A percentile compares a stretch with the other conserved stretches of the same genome.
These are phyloP conservation scores for Ilyonectria robusta DNA, from an alignment of 2,329 filamentous ascomycete genomes.

Conservation along the genomic window DNA sequence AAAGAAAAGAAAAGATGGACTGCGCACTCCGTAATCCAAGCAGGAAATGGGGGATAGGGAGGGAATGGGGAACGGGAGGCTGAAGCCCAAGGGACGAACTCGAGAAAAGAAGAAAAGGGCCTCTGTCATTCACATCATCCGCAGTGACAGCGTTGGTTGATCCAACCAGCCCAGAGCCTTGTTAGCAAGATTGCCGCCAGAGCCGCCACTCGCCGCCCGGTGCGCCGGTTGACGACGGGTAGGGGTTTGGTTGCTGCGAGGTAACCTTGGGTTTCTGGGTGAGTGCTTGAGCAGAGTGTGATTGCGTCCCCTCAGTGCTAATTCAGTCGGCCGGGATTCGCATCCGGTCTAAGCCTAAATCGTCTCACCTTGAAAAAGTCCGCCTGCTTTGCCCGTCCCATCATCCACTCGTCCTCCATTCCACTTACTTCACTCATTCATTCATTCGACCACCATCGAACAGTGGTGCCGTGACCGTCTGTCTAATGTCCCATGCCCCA, in stretches of 20 bases:
- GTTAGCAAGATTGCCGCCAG: constrained; percentile 42
- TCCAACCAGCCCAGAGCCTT: constrained; percentile 13
- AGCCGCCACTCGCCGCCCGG: constrained; percentile 38
- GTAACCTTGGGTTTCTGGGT: constrained; percentile 22
- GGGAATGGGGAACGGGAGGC: constrained; percentile 17
- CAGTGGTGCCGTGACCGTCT: neutral
- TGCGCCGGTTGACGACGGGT: constrained; percentile 30
- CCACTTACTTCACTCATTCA: constrained; percentile 16
- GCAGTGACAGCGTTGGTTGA: neutral
- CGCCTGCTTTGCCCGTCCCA: neutral
- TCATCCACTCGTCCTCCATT: constrained; percentile 22
- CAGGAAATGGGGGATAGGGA: neutral
- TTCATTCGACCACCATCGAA: neutral
- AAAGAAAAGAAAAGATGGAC: constrained; percentile 11
- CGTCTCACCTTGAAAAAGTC: constrained; percentile 44
- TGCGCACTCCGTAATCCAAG: neutral
- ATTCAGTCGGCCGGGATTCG: constrained; percentile 32
- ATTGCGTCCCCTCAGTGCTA: constrained; percentile 10
- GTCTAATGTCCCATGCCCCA: neutral
- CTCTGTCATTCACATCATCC: neutral
- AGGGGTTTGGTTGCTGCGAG: constrained; percentile 32
- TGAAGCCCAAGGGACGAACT: neutral
- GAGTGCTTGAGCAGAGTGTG: constrained; percentile 11
- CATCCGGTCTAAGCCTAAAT: constrained; percentile 45
- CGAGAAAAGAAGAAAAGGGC: constrained; percentile 11